These are phyloP conservation scores for Phytophthora colocasiae DNA, from an alignment of 352 stramenopile genomes.

Conservation along the genomic window DNA sequence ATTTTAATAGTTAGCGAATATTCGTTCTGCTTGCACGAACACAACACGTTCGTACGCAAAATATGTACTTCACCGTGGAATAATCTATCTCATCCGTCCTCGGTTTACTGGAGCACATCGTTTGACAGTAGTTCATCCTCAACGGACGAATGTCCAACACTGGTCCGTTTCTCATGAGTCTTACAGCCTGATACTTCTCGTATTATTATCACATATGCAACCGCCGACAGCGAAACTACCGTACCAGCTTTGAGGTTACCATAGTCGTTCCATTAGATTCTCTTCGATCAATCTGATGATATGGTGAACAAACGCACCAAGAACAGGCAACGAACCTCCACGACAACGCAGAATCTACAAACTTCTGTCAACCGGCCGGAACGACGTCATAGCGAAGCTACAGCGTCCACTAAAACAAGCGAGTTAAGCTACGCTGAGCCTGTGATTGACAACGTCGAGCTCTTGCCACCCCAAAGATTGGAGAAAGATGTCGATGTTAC, in stretches of 20 bases:
- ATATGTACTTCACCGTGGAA: too few relatives aligned
- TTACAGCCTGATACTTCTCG: too few relatives aligned
- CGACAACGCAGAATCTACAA: conserved; percentile 15
- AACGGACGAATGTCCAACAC: too few relatives aligned
- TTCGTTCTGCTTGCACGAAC: too few relatives aligned
- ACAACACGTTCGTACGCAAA: too few relatives aligned
- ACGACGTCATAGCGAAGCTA: conserved; percentile 24
- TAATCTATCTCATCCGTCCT: too few relatives aligned
- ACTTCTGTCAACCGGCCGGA: not conserved
- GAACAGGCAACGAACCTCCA: conserved; percentile 21
- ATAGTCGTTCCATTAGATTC: conserved; percentile 2
- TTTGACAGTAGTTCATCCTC: too few relatives aligned
- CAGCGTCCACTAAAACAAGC: conserved; percentile 29
- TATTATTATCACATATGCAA: conserved; percentile 33
- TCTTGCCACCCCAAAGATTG: conserved; percentile 12
- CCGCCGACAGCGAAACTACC: conserved; percentile 19
- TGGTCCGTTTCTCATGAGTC: too few relatives aligned
- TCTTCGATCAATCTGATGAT: conserved; percentile 1
- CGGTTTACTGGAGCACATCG: too few relatives aligned
- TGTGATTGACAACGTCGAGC: conserved; percentile 23
- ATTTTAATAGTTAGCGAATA: too few relatives aligned
- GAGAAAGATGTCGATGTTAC: conserved; percentile 17
- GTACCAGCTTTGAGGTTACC: not conserved
- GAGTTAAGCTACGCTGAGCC: conserved; percentile 32
- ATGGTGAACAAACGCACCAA: conserved; percentile 44